Base-by-base conservation (phyloP, 345 rosid genomes). In the Zanthoxylum bungeanum region DNA sequence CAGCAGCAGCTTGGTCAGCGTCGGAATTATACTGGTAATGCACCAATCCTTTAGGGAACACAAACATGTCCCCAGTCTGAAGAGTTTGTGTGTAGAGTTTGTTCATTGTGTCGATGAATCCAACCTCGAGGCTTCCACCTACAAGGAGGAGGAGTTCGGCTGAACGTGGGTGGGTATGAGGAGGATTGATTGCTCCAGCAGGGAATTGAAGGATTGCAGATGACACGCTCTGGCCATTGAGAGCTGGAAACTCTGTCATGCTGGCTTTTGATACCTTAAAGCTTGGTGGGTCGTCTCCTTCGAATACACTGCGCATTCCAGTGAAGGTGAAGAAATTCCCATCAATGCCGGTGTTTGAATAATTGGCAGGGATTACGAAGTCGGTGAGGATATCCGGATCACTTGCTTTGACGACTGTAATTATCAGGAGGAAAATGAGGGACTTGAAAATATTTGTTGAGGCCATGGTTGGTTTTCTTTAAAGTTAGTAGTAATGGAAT, bases 251-350 rank as follows among this genome's bases (percentile, higher is more conserved):
- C 1, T 59, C 64, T 9, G 22, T 36, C n/a, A 30, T 17, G 65
- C 56, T 44, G 25, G 66, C 72, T 34, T 19, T 66, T 2, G 65
- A 19, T 16, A 58, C 56, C 3, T 25, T 40, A 25, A 58, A 30
- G 28, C 7, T 4, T 11, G 60, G 8, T 47, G 33, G 42, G 4
- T 34, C 25, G 22, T 55, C 33, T 3, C 7, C 16, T 17, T 22
- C 12, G 21, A 57, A 0, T 6, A 58, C 10, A 7, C 46, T 39
- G 36, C 59, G 36, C 66, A 66, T 24, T 9, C 64, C 49, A 0
- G 62, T 68, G 78, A 68, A 75, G 34, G 69, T 74, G 61, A 74
- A 74, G 61, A 74, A 58, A 7, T 44, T 46, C 6, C 59, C 65
- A 11, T 66, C 72, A 4, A 58, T 12, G 2, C 24, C 39, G 12